Evolutionary conservation across 768 basidiomycete genomes (phyloP), one percentile per base, ranked within the genome.

Genomic region (Pleurotus giganteus): DNA sequence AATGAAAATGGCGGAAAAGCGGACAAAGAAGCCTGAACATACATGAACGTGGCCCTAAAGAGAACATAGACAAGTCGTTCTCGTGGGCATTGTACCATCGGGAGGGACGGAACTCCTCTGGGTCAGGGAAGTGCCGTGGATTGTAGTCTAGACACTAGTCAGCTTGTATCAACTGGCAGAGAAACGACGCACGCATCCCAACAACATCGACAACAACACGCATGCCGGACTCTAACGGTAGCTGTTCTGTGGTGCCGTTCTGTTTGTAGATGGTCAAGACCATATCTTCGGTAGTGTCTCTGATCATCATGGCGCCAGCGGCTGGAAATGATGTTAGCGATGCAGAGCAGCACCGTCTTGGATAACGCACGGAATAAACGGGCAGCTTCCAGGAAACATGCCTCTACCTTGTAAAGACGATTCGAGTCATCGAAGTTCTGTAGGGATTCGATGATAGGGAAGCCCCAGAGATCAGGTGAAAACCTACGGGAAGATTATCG

Each of bases 91-190:
- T 74, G 50, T 78, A 69, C 81, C 80, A 82, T 31, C 82, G 68
- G 1, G 78, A 80, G 1, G 80, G 82, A 43, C 69, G 73, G 68
- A 69, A 81, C 45, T 69, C 63, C n/a, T 74, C 63, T 0, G 81
- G 80, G 4, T 78, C 70, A 1, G 76, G 70, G 56, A 77, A 80
- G 58, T 80, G 77, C 7, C 76, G 67, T 1, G 78, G 71, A 53
- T 81, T 81, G 61, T 78, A 74, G 63, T 78, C 80, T 82, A 42
- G 13, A 31, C 27, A 23, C 3, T 2, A 17, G 19, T 54, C 32
- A 17, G 19, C 23, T 8, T 7, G 9, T 32, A 46, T 32, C 24
- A 50, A 31, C 27, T 45, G 15, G 47, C 15, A 15, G 27, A 24
- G 15, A 37, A 23, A 71, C 13, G 42, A 53, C 78, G 68, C 58